A percentile compares a stretch with the other conserved stretches of the same genome.
Conservation (phyloP, 192 early-diverging fungal species). For the Gonapodya prolifera region DNA sequence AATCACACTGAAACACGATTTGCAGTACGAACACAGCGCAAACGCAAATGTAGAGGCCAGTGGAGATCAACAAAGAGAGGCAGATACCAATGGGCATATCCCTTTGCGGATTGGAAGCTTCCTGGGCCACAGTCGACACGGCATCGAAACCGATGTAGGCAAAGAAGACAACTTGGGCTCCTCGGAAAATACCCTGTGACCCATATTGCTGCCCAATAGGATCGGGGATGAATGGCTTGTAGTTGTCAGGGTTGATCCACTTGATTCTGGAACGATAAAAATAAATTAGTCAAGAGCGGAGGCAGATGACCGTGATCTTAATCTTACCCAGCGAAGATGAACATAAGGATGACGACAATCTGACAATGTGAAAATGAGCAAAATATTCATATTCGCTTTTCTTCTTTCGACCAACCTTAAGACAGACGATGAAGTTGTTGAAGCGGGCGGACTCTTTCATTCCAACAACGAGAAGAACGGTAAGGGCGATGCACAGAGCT, state of each 20-base stretch:
- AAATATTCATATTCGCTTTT: too few species aligned
- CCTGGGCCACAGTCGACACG: conserved; percentile 74
- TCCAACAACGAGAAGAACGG: conserved; percentile 52
- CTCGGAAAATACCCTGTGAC: conserved; percentile 6
- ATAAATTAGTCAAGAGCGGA: too few species aligned
- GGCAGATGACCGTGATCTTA: too few species aligned
- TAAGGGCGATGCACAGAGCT: conserved; percentile 33
- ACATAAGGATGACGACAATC: conserved; percentile 53
- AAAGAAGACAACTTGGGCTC: conserved; percentile 59
- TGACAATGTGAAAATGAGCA: too few species aligned
- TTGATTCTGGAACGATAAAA: conserved; percentile 31
- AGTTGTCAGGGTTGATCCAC: conserved; percentile 59
- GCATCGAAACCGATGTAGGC: conserved; percentile 83
- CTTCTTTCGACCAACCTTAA: too few species aligned
- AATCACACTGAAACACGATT: background rate
- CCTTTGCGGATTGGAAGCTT: conserved; percentile 60
- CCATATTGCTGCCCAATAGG: conserved; percentile 26
- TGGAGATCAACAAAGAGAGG: conserved; percentile 61
- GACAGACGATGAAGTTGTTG: conserved; percentile 52
- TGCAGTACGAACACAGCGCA: conserved; percentile 25
- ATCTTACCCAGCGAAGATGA: conserved; percentile 50
- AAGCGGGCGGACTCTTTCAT: conserved; percentile 59
- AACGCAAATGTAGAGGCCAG: conserved; percentile 62
- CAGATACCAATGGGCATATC: conserved; percentile 84
- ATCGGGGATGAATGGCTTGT: conserved; percentile 62